Evolutionary conservation across 305 asterid genomes (phyloP).

Genomic region (Withania somnifera): DNA sequence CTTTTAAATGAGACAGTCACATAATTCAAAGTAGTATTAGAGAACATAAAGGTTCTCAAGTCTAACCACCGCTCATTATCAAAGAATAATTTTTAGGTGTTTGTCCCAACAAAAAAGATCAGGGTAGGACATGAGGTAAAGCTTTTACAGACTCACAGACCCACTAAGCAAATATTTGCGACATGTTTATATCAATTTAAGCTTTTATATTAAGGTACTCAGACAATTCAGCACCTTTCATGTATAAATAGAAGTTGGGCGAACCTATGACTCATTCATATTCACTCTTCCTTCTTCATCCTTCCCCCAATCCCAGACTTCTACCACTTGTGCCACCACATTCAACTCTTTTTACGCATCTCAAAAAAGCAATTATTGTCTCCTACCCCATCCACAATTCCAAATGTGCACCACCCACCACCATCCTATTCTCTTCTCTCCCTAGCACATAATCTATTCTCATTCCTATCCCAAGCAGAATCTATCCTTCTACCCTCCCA

Average conservation of each 20-base stretch:
- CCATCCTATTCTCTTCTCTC: background rate
- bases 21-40: background rate
- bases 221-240: background rate
- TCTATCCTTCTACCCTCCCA: background rate
- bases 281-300: background rate
- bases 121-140: background rate
- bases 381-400: background rate
- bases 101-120: background rate
- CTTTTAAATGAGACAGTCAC: background rate
- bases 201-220: background rate
- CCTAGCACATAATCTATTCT: background rate
- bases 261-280: background rate
- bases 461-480: background rate
- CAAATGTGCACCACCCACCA: background rate
- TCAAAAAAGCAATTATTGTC: background rate
- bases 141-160: background rate
- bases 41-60: background rate
- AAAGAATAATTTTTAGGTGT: background rate
- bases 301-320: background rate
- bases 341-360: background rate
- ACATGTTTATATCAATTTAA: background rate
- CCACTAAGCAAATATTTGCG: background rate
- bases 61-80: background rate
- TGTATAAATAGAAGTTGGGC: background rate
- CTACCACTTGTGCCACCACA: background rate